Evolutionary conservation across 78 protist genomes (phyloP).

Genomic region (Tieghemostelium lacteum): DNA sequence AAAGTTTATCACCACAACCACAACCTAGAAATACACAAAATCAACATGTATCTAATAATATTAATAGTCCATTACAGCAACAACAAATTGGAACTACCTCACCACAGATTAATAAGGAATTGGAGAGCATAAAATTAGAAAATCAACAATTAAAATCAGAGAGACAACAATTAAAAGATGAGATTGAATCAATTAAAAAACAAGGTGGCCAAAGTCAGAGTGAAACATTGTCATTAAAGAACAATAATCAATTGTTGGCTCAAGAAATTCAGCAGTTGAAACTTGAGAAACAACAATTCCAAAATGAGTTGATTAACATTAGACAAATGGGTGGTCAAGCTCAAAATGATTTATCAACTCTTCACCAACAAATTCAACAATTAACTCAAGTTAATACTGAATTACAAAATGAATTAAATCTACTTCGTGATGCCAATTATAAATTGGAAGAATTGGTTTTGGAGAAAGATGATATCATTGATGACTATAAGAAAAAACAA

Average conservation of each 20-base stretch:
- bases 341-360: neutral
- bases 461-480: slow-evolving; percentile 58
- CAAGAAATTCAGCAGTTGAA: slow-evolving; percentile 10
- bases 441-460: slow-evolving; percentile 44
- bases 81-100: neutral
- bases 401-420: neutral
- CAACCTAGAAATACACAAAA: slow-evolving; percentile 7
- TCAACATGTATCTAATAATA: slow-evolving; percentile 1
- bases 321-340: neutral
- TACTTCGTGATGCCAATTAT: neutral
- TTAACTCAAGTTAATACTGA: slow-evolving; percentile 1
- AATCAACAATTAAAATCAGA: neutral
- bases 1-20: neutral
- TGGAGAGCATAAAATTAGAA: no score
- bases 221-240: no score
- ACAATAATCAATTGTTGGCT: neutral
- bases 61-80: neutral
- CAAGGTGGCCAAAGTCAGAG: neutral
- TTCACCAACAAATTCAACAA: neutral
- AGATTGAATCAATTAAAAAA: neutral
- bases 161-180: neutral
- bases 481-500: neutral
- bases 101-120: no score
- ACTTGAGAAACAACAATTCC: neutral
- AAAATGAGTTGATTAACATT: neutral